Base-by-base conservation (phyloP, 352 stramenopile species). In the Phytophthora capsici region DNA sequence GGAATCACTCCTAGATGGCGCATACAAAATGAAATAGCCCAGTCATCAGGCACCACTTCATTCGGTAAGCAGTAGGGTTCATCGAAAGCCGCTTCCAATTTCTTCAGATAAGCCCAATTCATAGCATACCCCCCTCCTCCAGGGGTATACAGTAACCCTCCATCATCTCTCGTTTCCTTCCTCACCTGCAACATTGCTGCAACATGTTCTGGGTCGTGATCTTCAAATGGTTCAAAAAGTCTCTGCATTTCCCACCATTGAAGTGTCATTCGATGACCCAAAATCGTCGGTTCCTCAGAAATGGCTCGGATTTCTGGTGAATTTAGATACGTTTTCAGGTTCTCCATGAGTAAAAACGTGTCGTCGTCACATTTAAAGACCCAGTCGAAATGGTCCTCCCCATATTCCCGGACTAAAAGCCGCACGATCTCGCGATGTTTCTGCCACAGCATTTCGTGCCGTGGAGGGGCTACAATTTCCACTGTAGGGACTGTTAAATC, bases 301-400 rank as follows among this genome's bases (percentile, higher is more conserved):
- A 89, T 68, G 2, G 50, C 48, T 20, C 57, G 57, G 30, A 91
- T 83, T 23, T 78, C 67, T 0, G 73, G 71, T 17, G 80, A 86
- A 2, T 82, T 78, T 14, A 96, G 52, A 28, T 88, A 91, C 22
- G 59, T 61, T 65, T 91, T 91, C 34, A 96, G 78, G 66, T 96
- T 96, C 60, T 96, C 88, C 72, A 94, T 87, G 37, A 96, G 53
- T 13, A 94, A 43, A 54, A 92, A 95, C 16, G 88, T 96, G 60
- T 96, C 88, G 75, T 96, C 88, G 67, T 96, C 88, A 57, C 84
- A 92, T 62, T 94, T 96, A 66, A 93, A 93, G 54, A 96, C 73
- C 86, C 86, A 96, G 66, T 96, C 84, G 46, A 93, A 95, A 22
- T 90, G 67, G 16, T 70, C 66, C 23, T 88, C 72, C 8, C 50